A percentile compares a stretch with the other conserved stretches of the same genome.
Conservation (phyloP, 208 protist genomes). For the Leishmania mexicana region DNA sequence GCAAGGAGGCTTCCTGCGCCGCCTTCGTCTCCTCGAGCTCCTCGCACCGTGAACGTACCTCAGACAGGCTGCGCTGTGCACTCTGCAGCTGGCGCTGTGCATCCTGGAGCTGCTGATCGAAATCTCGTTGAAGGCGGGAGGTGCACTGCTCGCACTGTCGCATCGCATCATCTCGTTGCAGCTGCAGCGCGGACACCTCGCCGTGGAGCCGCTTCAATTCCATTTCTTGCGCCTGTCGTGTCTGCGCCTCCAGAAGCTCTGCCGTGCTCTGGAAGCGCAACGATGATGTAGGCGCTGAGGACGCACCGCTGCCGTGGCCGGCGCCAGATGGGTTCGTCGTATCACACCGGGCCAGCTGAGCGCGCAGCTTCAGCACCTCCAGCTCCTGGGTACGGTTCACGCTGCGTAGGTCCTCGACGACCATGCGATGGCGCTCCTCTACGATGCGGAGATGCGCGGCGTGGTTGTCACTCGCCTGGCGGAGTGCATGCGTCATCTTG, state of each 20-base stretch:
- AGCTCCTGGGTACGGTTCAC: slow-evolving; percentile 66
- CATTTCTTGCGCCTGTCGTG: slow-evolving; percentile 65
- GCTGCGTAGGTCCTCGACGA: slow-evolving; percentile 61
- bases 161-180: slow-evolving; percentile 73
- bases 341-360: slow-evolving; percentile 68
- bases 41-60: slow-evolving; percentile 23
- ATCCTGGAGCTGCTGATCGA: slow-evolving; percentile 44
- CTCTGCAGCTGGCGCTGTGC: slow-evolving; percentile 36
- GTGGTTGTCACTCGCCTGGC: slow-evolving; percentile 76
- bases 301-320: slow-evolving; percentile 10
- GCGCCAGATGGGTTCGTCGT: slow-evolving; percentile 27
- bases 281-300: slow-evolving; percentile 1
- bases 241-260: slow-evolving; percentile 70
- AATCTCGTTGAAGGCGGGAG: slow-evolving; percentile 45
- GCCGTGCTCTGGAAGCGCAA: slow-evolving; percentile 37
- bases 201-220: slow-evolving; percentile 79
- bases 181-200: slow-evolving; percentile 59
- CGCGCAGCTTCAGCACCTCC: slow-evolving; percentile 68
- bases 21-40: slow-evolving; percentile 27
- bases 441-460: slow-evolving; percentile 75
- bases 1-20: slow-evolving; percentile 20
- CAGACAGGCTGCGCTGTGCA: slow-evolving; percentile 34
- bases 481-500: slow-evolving; percentile 71
- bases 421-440: slow-evolving; percentile 75
- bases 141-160: slow-evolving; percentile 75